Percentiles rank a stretch among this genome's conserved stretches.
These are phyloP conservation scores for Tetracladium marchalianum DNA, from an alignment of 495 filamentous ascomycete genomes.

Conservation along the genomic window DNA sequence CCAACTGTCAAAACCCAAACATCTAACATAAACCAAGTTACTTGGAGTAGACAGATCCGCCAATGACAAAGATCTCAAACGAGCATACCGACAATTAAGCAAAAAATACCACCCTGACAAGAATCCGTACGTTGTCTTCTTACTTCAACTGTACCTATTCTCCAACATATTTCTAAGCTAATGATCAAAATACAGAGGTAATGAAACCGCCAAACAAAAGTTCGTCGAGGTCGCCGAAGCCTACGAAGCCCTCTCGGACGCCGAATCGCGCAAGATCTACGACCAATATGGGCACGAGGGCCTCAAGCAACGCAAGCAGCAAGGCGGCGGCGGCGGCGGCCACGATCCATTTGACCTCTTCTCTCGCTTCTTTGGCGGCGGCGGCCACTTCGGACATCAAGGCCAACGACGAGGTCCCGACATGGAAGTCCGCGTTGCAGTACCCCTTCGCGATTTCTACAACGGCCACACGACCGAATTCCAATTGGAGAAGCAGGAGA, in stretches of 20 bases:
- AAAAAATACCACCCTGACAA: conserved; percentile 98
- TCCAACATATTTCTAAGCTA: not conserved
- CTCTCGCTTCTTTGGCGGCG: conserved; percentile 92
- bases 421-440: conserved; percentile 77
- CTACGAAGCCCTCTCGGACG: conserved; percentile 83
- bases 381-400: conserved; percentile 63
- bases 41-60: conserved; percentile 75
- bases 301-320: conserved; percentile 70
- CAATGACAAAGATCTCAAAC: conserved; percentile 85
- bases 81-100: conserved; percentile 85
- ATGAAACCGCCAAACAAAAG: conserved; percentile 74
- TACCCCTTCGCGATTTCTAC: conserved; percentile 90
- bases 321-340: conserved; percentile 48
- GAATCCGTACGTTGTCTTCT: conserved; percentile 65
- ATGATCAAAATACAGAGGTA: conserved; percentile 39
- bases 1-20: not conserved
- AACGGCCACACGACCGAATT: conserved; percentile 79
- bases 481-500: conserved; percentile 83
- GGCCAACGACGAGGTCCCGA: conserved; percentile 79
- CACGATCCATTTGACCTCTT: conserved; percentile 97
- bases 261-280: conserved; percentile 80
- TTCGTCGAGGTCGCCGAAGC: conserved; percentile 95
- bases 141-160: not conserved
- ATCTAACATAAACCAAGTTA: conserved; percentile 33
- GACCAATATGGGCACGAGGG: conserved; percentile 93